Percentiles rank a stretch among this genome's conserved stretches.
These are phyloP conservation scores for Fusarium mundagurra DNA, from an alignment of 2,329 filamentous ascomycete genomes.

Conservation along the genomic window DNA sequence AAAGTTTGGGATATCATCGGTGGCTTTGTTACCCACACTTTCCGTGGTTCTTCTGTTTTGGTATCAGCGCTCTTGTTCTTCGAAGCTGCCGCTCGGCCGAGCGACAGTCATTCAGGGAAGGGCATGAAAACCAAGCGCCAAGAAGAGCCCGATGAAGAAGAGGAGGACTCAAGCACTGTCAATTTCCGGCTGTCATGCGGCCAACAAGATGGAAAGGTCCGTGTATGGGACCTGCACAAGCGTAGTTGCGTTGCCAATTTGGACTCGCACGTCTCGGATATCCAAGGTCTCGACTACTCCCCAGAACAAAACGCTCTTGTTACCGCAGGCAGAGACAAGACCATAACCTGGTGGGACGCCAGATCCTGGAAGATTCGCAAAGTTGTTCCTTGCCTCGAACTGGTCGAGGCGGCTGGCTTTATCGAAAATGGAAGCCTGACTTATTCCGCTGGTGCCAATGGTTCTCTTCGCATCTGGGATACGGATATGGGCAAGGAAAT, in stretches of 20 bases:
- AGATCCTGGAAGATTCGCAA: conserved; percentile 84
- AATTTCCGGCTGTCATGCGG: conserved; percentile 87
- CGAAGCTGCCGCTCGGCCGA: conserved; percentile 67
- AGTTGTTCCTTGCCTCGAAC: conserved; percentile 85
- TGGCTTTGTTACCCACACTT: conserved; percentile 93
- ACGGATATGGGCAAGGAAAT: conserved; percentile 80
- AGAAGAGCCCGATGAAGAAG: conserved; percentile 53
- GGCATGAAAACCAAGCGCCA: conserved; percentile 47
- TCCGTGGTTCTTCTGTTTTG: conserved; percentile 90
- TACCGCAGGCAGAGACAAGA: conserved; percentile 91
- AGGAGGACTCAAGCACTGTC: conserved; percentile 56
- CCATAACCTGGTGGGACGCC: conserved; percentile 90
- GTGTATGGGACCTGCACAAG: conserved; percentile 91
- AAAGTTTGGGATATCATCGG: conserved; percentile 96
- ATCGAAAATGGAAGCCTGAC: conserved; percentile 75
- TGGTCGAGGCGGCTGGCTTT: conserved; percentile 86
- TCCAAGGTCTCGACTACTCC: conserved; percentile 88
- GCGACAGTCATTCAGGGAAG: conserved; percentile 42
- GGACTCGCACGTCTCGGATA: conserved; percentile 94
- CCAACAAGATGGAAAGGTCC: conserved; percentile 91
- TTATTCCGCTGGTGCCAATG: conserved; percentile 87
- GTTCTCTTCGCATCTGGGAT: conserved; percentile 85
- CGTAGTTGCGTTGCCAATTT: conserved; percentile 79
- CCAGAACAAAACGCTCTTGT: conserved; percentile 77
- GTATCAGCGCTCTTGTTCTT: conserved; percentile 94